Base-by-base conservation (phyloP, 768 basidiomycete genomes). In the Leccinum rimulosum region DNA sequence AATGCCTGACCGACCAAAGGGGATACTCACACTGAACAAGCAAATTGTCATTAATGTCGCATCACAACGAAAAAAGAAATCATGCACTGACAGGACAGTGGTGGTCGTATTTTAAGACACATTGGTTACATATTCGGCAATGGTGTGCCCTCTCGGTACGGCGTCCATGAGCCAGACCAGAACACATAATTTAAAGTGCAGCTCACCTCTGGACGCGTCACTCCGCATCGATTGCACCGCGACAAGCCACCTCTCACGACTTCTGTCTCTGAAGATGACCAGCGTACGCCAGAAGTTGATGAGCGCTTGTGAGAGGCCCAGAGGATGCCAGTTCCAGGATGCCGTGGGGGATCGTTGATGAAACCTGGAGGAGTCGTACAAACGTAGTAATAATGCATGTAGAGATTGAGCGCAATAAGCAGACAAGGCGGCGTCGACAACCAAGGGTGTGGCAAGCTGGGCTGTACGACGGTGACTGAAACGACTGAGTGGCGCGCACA, bases 81-180 rank as follows among this genome's bases (percentile, higher is more conserved):
- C 59, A 12, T 51, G 51, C 19, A 86, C 89, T 72, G 69, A 93
- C 91, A 58, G 92, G 91, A 75, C 93, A 94, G 72, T 94, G 93
- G 66, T 94, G 93, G 68, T 94, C 93, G 70, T 87, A 95, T 70
- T 94, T 94, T 49, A 98, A 71, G 28, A 97, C 85, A 68, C 95
- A 97, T 54, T 82, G 83, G 64, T 93, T 92, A 71, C 95, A 97
- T 69, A 97, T 88, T 27, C 87, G 82, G 75, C 95, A 97, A 73
- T 96, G 95, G 70, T 98, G 95, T 9, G 95, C 82, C 75, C 95
- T 85, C 94, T 96, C 72, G 53, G 62, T 53, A 57, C 56, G 50
- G 59, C 36, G 57, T 49, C 54, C 45, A 49, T 69, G 25, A 66
- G 66, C 49, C 47, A 56, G 36, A 38, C 51, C 50, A 55, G 33